phyloP scores from a whole-genome alignment of 2,329 filamentous ascomycete genomes.

The Neofusicoccum parvum region DNA sequence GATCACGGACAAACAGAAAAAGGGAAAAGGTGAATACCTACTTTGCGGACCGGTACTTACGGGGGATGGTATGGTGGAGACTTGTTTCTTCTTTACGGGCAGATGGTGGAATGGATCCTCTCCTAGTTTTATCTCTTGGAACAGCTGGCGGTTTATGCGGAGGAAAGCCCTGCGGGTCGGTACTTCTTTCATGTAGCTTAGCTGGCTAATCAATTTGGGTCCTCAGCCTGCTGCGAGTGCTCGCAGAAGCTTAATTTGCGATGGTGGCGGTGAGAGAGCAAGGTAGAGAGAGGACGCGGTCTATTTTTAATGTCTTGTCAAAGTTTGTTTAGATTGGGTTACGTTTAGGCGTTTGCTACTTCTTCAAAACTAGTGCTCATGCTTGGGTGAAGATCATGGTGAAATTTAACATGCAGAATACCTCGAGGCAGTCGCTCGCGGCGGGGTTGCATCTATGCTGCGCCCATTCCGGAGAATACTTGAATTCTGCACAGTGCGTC shows the following conservation, averaged over 20 bases:
- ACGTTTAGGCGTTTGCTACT: no score
- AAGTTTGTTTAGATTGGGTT: no score
- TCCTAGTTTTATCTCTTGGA: not conserved
- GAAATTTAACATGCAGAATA: no score
- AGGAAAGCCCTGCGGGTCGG: not conserved
- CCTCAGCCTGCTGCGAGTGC: not conserved
- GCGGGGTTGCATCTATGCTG: no score
- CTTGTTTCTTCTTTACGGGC: not conserved
- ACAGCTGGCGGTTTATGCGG: not conserved
- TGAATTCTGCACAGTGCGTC: no score
- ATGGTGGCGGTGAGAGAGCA: not conserved
- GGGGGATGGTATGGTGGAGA: not conserved
- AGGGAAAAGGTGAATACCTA: not conserved
- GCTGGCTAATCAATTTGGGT: conserved; percentile 5
- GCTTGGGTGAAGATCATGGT: no score
- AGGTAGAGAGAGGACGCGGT: not conserved
- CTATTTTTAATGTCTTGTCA: no score
- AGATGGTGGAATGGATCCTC: not conserved
- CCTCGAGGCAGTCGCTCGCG: no score
- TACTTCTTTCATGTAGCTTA: conserved; percentile 6
- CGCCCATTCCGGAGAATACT: no score
- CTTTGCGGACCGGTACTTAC: not conserved
- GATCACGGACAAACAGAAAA: not conserved
- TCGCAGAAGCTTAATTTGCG: no score
- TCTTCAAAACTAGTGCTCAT: no score